A percentile compares a stretch with the other conserved stretches of the same genome.
These are phyloP conservation scores for Pholiota conissans DNA, from an alignment of 768 basidiomycete genomes.

Conservation along the genomic window DNA sequence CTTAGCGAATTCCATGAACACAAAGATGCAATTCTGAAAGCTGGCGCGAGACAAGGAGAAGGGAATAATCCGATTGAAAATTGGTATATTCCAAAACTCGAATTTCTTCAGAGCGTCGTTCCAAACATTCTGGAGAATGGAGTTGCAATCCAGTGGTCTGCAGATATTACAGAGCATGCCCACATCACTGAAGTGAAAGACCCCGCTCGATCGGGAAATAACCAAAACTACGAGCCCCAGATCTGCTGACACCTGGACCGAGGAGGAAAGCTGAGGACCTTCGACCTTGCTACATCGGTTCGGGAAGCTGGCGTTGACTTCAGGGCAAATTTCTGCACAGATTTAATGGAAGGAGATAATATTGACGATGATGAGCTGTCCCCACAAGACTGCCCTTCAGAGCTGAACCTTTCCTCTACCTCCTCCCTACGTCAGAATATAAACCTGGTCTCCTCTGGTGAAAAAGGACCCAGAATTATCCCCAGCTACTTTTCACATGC, in stretches of 20 bases:
- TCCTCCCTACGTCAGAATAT: background rate
- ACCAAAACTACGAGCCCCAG: constrained; percentile 5
- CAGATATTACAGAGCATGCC: constrained; percentile 3
- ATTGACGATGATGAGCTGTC: background rate
- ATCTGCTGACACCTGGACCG: constrained; percentile 1
- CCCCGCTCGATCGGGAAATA: background rate
- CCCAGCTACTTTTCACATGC: background rate
- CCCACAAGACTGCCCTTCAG: background rate
- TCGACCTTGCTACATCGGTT: background rate
- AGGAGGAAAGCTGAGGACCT: background rate
- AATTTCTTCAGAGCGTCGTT: constrained; percentile 30
- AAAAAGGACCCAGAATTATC: background rate
- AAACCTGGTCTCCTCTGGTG: background rate
- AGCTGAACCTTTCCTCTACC: background rate
- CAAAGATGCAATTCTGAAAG: constrained; percentile 33
- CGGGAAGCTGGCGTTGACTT: background rate
- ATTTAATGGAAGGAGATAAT: background rate
- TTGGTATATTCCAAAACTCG: constrained; percentile 44
- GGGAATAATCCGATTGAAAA: constrained; percentile 29
- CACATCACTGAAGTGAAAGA: constrained; percentile 2
- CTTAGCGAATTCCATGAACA: constrained; percentile 31
- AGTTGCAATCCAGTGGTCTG: constrained; percentile 24
- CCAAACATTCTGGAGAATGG: constrained; percentile 25
- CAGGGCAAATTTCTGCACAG: background rate
- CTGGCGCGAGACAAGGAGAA: constrained; percentile 26